Base-by-base conservation (phyloP, 78 protist genomes). In the Dictyostelium intermedium region DNA sequence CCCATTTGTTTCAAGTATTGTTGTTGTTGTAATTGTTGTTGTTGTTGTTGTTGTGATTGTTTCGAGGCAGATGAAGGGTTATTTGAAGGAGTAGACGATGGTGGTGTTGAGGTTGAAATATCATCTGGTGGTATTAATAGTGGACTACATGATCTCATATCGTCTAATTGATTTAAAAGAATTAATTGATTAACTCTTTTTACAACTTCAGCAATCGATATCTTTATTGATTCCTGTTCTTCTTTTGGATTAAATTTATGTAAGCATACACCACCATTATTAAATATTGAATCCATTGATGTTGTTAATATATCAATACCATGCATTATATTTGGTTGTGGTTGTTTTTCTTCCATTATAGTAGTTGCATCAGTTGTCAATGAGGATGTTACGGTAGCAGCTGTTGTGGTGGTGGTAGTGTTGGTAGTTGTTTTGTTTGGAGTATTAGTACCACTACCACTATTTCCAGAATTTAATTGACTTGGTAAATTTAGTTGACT, bases 161-260 rank as follows among this genome's bases (percentile, higher is more conserved):
- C 92, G 39, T 84, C 89, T 13, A 92, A 34, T 85, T 84, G 92
- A 50, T 83, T 83, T 4, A 92, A 45, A 10, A 92, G 53, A 1
- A 92, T 85, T 85, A 92, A 34, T 74, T 86, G 91, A 56, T 92
- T 92, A 56, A 92, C 92, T 34, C 96, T 16, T 45, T 41, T 37
- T 3, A 89, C 70, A 23, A 89, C 73, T 7, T 89, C 86, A 2
- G 82, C 87, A 37, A 89, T 25, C 2, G 78, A 32, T 6, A 81
- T 5, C 18, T 60, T 23, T 3, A 89, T 39, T 10, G 34, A 27
- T 27, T 78, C 94, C 50, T 80, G 66, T 10, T 47, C 84, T 63
- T 32, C 76, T 4, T 20, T 50, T 20, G 83, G 87, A 70, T 69
- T 81, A 27, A 45, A 81, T 20, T 18, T 69, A 50, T 89, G 94